Evolutionary conservation across 306 rosid species (phyloP), one percentile per base, ranked within the genome.

Genomic region (Carpinus viminea): DNA sequence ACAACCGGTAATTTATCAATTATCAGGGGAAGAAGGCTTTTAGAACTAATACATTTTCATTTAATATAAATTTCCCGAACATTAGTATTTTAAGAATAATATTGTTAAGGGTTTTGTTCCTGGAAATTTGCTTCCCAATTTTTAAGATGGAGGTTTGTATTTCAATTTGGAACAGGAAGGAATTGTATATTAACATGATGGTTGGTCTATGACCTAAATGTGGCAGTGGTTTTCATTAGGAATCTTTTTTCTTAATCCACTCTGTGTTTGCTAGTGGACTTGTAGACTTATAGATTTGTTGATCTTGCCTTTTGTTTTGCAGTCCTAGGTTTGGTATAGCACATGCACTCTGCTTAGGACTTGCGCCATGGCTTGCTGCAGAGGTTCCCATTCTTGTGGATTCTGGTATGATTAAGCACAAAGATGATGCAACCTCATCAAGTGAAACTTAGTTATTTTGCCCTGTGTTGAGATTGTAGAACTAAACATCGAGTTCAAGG

Each of bases 301-400:
- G 66, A 59, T 36, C 6, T 11, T 59, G 76, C 72, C 69, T 82
- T 78, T 76, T 81, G 70, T 81, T 57, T 74, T 87, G 86, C 91
- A 96, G 99, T 80, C 99, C 99, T 28, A 90, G 99, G 83, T 96
- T 93, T 89, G 99, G 99, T 20, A 88, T 96, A 69, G 98, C 99
- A 7, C 99, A 93, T 86, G 97, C 98, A 20, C 98, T 96, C 68
- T 96, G 99, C 85, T 84, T 96, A 89, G 99, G 99, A 18, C 99
- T 96, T 85, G 99, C 99, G 20, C 99, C 99, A 5, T 96, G 99
- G 99, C 96, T 96, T 75, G 99, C 99, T 1, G 99, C 99, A 0
- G 99, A 96, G 87, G 77, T 96, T 81, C 99, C 99, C 76, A 64
- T 93, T 79, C 99, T 96, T 21, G 99, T 96, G 73, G 99, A 96